Evolutionary conservation across 2,329 filamentous ascomycete species (phyloP).

Genomic region (Aspergillus viridinutans): DNA sequence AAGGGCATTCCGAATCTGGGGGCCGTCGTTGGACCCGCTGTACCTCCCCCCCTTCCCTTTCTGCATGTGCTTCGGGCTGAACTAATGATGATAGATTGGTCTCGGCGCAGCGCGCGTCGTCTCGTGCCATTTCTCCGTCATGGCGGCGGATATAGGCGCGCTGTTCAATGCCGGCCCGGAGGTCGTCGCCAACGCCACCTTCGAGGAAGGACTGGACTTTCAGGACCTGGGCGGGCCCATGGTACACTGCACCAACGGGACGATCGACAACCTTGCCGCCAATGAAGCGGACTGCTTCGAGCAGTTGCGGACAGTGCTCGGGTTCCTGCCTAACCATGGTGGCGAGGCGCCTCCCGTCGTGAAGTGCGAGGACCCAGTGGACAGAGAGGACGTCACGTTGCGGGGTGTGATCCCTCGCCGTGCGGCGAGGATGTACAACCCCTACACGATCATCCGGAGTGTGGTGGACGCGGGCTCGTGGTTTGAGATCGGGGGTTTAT

Average conservation of each 20-base stretch:
- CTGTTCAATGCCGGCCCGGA: slow-evolving; percentile 63
- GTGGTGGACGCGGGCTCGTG: slow-evolving; percentile 55
- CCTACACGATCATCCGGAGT: slow-evolving; percentile 53
- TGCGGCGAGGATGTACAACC: slow-evolving; percentile 58
- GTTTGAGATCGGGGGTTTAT: slow-evolving; percentile 62
- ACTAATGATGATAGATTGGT: slow-evolving; percentile 44
- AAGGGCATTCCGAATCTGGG: slow-evolving; percentile 62
- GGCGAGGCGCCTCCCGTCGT: slow-evolving; percentile 51
- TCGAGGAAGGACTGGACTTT: slow-evolving; percentile 59
- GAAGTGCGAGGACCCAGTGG: slow-evolving; percentile 45
- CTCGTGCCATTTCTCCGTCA: slow-evolving; percentile 61
- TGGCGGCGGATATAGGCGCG: slow-evolving; percentile 59
- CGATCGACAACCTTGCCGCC: slow-evolving; percentile 60
- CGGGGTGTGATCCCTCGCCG: slow-evolving; percentile 55
- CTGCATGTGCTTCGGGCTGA: background rate
- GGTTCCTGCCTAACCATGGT: slow-evolving; percentile 57
- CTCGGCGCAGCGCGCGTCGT: slow-evolving; percentile 60
- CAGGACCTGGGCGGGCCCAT: slow-evolving; percentile 57
- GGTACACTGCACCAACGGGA: slow-evolving; percentile 63
- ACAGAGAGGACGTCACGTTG: slow-evolving; percentile 47
- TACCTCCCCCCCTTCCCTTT: slow-evolving; percentile 8
- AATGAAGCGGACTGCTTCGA: slow-evolving; percentile 60
- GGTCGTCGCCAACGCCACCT: slow-evolving; percentile 60
- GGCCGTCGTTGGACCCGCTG: slow-evolving; percentile 58
- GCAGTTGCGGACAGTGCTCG: slow-evolving; percentile 55